Evolutionary conservation across 2,329 filamentous ascomycete genomes (phyloP), one percentile per base, ranked within the genome.

Genomic region (Lecanicillium sp.): DNA sequence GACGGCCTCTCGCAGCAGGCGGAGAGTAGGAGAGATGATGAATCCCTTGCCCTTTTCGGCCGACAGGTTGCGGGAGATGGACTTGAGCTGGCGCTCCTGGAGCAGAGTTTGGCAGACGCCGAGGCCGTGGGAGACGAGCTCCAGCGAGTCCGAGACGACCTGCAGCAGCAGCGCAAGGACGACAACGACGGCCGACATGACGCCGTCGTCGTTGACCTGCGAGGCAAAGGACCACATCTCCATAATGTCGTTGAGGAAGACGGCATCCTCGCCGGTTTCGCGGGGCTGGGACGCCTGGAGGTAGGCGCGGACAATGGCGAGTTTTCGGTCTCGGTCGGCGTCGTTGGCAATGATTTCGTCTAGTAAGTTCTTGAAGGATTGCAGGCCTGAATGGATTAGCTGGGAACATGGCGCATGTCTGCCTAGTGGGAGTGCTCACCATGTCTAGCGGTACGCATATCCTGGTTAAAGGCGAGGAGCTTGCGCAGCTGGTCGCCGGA

Each of bases 161-260:
- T 83, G 87, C 27, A 97, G 68, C 33, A 97, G 73, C 15, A 95
- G 72, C 2, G 87, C 86, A 20, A 98, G 65, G 7, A 88, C 81
- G 2, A 90, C 85, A 2, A 84, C 80, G 3, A 92, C 79, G 7
- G 86, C 77, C 2, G 88, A 90, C 55, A 92, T 74, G 43, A 96
- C 68, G 39, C 79, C 76, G 42, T 95, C 88, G 49, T 89, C 84
- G 55, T 86, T 87, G 47, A 79, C 78, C 56, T 86, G 81, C 20
- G 79, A 79, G 4, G 85, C 88, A 64, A 85, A 88, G 34, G 79
- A 80, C 90, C 90, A 97, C 43, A 81, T 87, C 51, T 94, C 84
- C 62, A 94, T 84, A 29, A 97, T 65, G 51, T 95, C 87, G 3
- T 74, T 65, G 20, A 97, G 74, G 49, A 81, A 87, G 17, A 81